Percentiles rank a stretch among this genome's conserved stretches.
Conservation (phyloP, 2,329 filamentous ascomycete species). For the Whalleya microplaca region DNA sequence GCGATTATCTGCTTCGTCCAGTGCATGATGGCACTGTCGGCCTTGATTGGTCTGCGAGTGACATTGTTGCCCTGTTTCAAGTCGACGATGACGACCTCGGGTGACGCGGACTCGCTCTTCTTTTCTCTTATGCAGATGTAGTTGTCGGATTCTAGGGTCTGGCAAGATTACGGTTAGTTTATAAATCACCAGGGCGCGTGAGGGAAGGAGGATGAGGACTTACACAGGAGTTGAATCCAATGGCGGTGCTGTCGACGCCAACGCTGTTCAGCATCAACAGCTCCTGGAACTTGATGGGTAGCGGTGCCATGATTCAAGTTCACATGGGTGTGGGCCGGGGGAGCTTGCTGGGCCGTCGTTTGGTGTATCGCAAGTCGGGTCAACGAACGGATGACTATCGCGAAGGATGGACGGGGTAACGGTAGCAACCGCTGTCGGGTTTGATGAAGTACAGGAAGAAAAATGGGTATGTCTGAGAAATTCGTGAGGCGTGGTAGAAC, state of each 20-base stretch:
- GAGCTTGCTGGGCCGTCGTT: slow-evolving; percentile 4
- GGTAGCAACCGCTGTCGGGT: neutral
- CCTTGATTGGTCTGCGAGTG: slow-evolving; percentile 93
- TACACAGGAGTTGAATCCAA: slow-evolving; percentile 89
- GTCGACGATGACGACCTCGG: slow-evolving; percentile 96
- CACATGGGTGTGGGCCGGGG: slow-evolving; percentile 29
- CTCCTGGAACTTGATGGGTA: slow-evolving; percentile 94
- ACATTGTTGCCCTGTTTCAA: slow-evolving; percentile 98
- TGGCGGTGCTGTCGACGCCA: slow-evolving; percentile 53
- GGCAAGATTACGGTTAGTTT: slow-evolving; percentile 26
- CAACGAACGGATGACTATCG: slow-evolving; percentile 13
- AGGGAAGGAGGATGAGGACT: slow-evolving; percentile 42
- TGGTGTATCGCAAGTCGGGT: slow-evolving; percentile 21
- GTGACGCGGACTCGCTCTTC: slow-evolving; percentile 79
- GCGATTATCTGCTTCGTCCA: slow-evolving; percentile 96
- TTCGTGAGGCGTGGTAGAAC: slow-evolving; percentile 9
- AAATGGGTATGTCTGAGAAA: slow-evolving; percentile 6
- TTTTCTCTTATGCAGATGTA: slow-evolving; percentile 97
- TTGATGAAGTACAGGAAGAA: slow-evolving; percentile 3
- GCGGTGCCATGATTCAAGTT: slow-evolving; percentile 60
- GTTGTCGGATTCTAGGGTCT: slow-evolving; percentile 98
- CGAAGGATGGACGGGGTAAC: slow-evolving; percentile 8
- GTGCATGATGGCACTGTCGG: slow-evolving; percentile 99
- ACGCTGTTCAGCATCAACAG: slow-evolving; percentile 69
- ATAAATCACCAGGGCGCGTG: slow-evolving; percentile 9